Percentiles rank a stretch among this genome's conserved stretches.
These are phyloP conservation scores for Pistacia vera DNA, from an alignment of 345 rosid species.

Conservation along the genomic window DNA sequence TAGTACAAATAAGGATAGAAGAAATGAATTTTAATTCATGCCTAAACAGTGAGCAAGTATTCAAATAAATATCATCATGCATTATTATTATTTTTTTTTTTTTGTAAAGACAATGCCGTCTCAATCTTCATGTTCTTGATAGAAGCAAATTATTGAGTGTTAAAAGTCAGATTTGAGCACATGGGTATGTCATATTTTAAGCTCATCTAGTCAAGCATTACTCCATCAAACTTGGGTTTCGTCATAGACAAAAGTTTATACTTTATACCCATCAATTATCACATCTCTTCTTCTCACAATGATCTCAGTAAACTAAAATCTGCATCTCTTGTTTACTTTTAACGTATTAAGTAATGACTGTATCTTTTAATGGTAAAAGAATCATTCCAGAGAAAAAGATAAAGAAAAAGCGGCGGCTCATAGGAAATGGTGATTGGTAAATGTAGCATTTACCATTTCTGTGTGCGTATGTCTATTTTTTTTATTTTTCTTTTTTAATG, in stretches of 20 bases:
- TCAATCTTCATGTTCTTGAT: not conserved
- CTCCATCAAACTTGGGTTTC: not conserved
- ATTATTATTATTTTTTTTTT: not conserved
- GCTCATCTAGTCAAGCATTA: not conserved
- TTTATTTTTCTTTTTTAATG: too few relatives aligned
- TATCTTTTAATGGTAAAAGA: not conserved
- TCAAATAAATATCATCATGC: not conserved
- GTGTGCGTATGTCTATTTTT: too few relatives aligned
- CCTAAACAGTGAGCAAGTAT: not conserved
- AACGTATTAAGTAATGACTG: not conserved
- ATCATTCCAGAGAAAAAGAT: not conserved
- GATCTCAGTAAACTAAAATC: not conserved
- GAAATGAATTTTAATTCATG: not conserved
- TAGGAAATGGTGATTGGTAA: too few relatives aligned
- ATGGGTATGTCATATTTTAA: not conserved
- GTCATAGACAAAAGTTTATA: not conserved
- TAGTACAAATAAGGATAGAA: too few relatives aligned
- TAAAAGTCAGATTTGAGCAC: conserved; percentile 4
- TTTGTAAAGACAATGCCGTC: not conserved
- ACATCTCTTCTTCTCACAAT: not conserved
- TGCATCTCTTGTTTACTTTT: not conserved
- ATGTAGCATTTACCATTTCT: too few relatives aligned
- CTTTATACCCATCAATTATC: not conserved
- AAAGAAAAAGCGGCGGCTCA: not conserved
- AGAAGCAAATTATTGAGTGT: not conserved